Base-by-base conservation (phyloP, 306 rosid species). In the Myrica gale region DNA sequence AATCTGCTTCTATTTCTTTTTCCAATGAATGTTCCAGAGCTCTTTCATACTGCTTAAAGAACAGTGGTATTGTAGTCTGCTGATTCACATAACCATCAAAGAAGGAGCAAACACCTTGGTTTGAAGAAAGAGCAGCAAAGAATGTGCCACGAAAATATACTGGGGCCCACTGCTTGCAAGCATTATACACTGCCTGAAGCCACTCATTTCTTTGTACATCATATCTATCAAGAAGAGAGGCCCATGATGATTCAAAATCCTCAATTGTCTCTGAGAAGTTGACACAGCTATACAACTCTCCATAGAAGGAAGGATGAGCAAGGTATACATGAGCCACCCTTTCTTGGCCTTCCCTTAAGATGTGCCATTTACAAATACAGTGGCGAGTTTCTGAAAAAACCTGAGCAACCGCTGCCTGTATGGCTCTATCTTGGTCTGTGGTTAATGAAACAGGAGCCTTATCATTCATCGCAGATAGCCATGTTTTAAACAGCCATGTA, bases 341-440 rank as follows among this genome's bases (percentile, higher is more conserved):
- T 86, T 89, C 92, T 78, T 89, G 96, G 62, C 93, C 93, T 87
- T 91, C 96, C 79, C 96, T 87, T 84, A 91, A 85, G 72, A 91
- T 91, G 80, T 91, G 96, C 96, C 96, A 91, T 84, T 89, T 91
- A 85, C 96, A 91, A 71, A 91, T 91, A 68, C 93, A 89, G 70
- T 91, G 96, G 60, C 88, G 85, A 7, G 89, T 84, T 77, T 78
- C 83, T 8, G 93, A 88, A 71, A 91, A 87, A 69, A 83, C 96
- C 41, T 79, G 90, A 43, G 89, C 71, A 71, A 85, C 85, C 2
- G 96, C 96, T 43, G 70, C 87, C 80, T 89, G 84, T 79, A 91
- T 85, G 54, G 91, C 93, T 79, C 96, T 82, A 75, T 91, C 96
- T 83, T 91, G 96, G 82, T 91, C 96, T 21, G 96, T 91, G 53